phyloP scores from a whole-genome alignment of 169 alveolate genomes.

The Babesia ovata region DNA sequence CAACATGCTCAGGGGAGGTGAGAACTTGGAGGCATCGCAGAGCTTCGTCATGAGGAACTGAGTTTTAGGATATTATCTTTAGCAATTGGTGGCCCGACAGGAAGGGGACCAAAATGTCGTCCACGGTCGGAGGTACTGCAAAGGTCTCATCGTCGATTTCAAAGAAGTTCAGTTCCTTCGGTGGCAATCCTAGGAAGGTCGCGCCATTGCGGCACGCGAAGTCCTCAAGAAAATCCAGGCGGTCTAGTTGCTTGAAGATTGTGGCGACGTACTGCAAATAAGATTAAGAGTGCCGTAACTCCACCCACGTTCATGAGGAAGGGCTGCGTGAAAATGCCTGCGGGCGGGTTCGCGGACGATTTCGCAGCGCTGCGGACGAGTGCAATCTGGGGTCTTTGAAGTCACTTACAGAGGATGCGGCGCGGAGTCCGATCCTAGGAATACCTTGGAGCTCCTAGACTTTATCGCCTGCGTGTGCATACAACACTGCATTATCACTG shows the following conservation, averaged over 20 bases:
- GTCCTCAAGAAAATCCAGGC: constrained; percentile 69
- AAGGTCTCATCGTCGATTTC: constrained; percentile 25
- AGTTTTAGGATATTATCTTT: background rate
- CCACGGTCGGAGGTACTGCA: constrained; percentile 22
- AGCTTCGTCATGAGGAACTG: background rate
- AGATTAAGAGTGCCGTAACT: background rate
- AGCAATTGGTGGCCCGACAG: constrained; percentile 57
- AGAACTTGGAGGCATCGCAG: background rate
- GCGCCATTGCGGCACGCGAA: constrained; percentile 75
- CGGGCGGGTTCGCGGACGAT: constrained; percentile 63
- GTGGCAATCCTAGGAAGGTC: constrained; percentile 64
- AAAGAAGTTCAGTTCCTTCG: constrained; percentile 32
- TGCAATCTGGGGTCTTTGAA: background rate
- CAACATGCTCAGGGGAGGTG: constrained; percentile 38
- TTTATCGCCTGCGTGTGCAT: constrained; percentile 24
- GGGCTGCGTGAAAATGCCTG: constrained; percentile 80
- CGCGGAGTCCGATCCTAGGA: constrained; percentile 83
- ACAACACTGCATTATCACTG: too few relatives aligned
- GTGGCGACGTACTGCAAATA: constrained; percentile 60
- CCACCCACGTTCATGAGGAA: constrained; percentile 51
- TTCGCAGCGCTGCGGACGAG: constrained; percentile 33
- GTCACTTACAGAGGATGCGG: constrained; percentile 65
- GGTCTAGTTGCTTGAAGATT: constrained; percentile 56
- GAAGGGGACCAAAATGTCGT: constrained; percentile 73
- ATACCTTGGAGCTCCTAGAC: constrained; percentile 55